Conservation (phyloP, 768 basidiomycete species). For the Ramaria rubella region DNA sequence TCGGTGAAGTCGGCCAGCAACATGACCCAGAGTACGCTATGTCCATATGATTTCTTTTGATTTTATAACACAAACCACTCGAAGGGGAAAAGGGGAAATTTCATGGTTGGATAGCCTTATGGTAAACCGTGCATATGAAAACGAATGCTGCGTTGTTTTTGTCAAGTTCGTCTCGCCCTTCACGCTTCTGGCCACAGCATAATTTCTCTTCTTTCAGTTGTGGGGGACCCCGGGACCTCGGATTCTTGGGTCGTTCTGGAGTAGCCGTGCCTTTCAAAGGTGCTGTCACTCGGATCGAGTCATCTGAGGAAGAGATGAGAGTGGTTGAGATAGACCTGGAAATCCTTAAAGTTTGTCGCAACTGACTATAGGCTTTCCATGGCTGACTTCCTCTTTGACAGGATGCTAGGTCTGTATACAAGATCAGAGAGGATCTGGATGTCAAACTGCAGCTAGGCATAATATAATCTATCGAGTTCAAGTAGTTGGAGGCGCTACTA, state of each 20-base stretch:
- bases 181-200: not conserved
- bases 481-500: too few species aligned
- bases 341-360: constrained; percentile 1
- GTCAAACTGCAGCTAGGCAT: not conserved
- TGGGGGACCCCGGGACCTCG: not conserved
- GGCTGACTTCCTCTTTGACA: not conserved
- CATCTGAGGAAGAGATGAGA: constrained; percentile 1
- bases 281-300: constrained; percentile 1
- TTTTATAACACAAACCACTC: not conserved
- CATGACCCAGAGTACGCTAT: constrained; percentile 6
- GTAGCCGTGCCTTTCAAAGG: constrained; percentile 9
- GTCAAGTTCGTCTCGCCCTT: constrained; percentile 4
- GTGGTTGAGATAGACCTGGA: constrained; percentile 6
- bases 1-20: constrained; percentile 1
- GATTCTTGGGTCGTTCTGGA: constrained; percentile 7
- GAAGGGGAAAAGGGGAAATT: constrained; percentile 1
- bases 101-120: constrained; percentile 7
- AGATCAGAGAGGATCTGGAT: constrained; percentile 1
- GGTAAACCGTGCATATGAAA: constrained; percentile 8
- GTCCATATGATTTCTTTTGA: not conserved
- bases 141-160: constrained; percentile 10
- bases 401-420: not conserved
- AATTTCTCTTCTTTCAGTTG: not conserved
- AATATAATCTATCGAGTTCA: too few species aligned
- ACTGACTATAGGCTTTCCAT: not conserved